Evolutionary conservation across 208 protist species (phyloP).

Genomic region (Leishmania arabica): DNA sequence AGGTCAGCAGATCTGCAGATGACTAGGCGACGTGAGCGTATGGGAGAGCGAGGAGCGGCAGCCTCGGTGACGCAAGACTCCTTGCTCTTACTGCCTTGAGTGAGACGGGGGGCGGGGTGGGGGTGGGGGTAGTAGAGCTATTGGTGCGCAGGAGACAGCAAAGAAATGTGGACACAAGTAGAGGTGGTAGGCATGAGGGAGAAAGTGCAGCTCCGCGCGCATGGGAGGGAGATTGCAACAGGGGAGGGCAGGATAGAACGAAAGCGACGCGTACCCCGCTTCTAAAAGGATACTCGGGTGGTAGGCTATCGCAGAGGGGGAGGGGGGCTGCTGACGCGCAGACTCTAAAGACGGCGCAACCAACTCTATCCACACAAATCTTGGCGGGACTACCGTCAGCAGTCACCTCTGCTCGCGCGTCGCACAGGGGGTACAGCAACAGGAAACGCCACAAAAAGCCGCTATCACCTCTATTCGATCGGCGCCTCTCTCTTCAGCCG

Average conservation of each 20-base stretch:
- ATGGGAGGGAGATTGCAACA: not conserved
- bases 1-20: not conserved
- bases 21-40: not conserved
- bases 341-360: not conserved
- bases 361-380: not conserved
- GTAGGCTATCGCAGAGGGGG: not conserved
- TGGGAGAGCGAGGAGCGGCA: slow-evolving; percentile 6
- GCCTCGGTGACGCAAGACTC: not conserved
- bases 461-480: not conserved
- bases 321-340: not conserved
- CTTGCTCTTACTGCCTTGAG: not conserved
- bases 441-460: not conserved
- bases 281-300: not conserved
- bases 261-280: not conserved
- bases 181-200: not conserved
- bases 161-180: not conserved
- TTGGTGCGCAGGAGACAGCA: too few species aligned
- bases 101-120: too few species aligned
- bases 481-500: not conserved
- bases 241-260: not conserved
- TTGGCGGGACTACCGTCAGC: not conserved
- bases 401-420: not conserved
- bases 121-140: not conserved
- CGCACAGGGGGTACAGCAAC: not conserved
- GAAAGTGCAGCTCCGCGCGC: not conserved